Conservation (phyloP, 352 stramenopile genomes). For the Pythium rishiriense region DNA sequence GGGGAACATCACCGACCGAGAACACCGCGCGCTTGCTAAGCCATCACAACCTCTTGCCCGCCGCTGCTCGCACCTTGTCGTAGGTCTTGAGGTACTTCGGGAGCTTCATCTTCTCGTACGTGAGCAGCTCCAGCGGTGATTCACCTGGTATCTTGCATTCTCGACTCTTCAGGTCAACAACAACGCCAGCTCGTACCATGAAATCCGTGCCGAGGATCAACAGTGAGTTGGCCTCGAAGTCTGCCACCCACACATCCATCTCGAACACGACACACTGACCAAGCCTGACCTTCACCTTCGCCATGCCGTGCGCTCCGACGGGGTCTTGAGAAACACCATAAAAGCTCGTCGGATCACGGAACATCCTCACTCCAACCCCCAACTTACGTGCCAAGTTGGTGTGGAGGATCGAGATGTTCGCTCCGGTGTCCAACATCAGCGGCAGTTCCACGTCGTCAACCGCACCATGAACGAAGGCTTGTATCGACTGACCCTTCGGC, state of each 20-base stretch:
- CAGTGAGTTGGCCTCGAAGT: constrained; percentile 26
- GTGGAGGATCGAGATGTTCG: constrained; percentile 21
- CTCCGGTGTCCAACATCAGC: constrained; percentile 25
- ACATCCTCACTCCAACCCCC: constrained; percentile 19
- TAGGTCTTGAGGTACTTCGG: not conserved
- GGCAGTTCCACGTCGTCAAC: constrained; percentile 7
- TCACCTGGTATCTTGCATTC: constrained; percentile 2
- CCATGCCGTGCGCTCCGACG: constrained; percentile 2
- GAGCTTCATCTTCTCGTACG: not conserved
- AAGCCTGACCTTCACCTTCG: constrained; percentile 17
- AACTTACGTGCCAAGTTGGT: constrained; percentile 23
- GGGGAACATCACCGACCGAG: constrained; percentile 4
- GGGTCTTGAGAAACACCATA: constrained; percentile 20
- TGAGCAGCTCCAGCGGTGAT: not conserved
- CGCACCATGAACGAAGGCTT: no score
- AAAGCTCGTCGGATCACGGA: constrained; percentile 13
- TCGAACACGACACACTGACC: constrained; percentile 16
- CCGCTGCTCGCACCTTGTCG: not conserved
- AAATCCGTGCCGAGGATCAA: constrained; percentile 26
- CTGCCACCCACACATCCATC: constrained; percentile 24
- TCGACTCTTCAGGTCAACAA: constrained; percentile 3
- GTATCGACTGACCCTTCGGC: no score
- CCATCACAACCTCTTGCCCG: not conserved
- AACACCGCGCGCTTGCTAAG: not conserved
- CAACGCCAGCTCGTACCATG: constrained; percentile 15